Percentiles rank a stretch among this genome's conserved stretches.
These are phyloP conservation scores for Backusella liffmaniae DNA, from an alignment of 192 early-diverging fungal genomes.

Conservation along the genomic window DNA sequence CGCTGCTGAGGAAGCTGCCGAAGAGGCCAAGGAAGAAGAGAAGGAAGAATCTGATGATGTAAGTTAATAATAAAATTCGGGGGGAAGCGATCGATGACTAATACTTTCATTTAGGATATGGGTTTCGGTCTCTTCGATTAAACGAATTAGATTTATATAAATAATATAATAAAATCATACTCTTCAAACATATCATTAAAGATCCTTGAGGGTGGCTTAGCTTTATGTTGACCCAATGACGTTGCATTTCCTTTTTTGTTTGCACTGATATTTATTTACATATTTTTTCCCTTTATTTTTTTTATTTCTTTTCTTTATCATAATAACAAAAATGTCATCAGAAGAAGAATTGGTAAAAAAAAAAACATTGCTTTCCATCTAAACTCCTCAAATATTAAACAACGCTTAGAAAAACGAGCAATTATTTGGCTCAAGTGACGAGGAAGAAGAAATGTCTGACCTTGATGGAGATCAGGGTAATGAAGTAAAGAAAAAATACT, in stretches of 20 bases:
- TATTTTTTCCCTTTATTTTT: not conserved
- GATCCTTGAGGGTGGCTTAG: not conserved
- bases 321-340: not conserved
- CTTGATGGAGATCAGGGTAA: constrained; percentile 37
- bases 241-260: not conserved
- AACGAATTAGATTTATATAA: constrained; percentile 26
- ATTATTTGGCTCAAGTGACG: constrained; percentile 15
- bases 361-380: not conserved
- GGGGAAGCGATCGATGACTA: no score
- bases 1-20: constrained; percentile 61
- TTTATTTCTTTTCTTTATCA: not conserved
- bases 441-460: constrained; percentile 34
- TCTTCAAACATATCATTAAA: not conserved
- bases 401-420: not conserved
- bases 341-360: not conserved
- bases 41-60: constrained; percentile 88
- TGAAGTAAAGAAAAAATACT: not conserved
- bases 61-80: not conserved
- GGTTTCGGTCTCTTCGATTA: constrained; percentile 97
- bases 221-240: not conserved
- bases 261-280: not conserved
- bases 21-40: constrained; percentile 86
- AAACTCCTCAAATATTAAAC: not conserved
- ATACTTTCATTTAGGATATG: constrained; percentile 58
- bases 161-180: not conserved